phyloP scores from a whole-genome alignment of 768 basidiomycete species.

The Lactarius deliciosus region DNA sequence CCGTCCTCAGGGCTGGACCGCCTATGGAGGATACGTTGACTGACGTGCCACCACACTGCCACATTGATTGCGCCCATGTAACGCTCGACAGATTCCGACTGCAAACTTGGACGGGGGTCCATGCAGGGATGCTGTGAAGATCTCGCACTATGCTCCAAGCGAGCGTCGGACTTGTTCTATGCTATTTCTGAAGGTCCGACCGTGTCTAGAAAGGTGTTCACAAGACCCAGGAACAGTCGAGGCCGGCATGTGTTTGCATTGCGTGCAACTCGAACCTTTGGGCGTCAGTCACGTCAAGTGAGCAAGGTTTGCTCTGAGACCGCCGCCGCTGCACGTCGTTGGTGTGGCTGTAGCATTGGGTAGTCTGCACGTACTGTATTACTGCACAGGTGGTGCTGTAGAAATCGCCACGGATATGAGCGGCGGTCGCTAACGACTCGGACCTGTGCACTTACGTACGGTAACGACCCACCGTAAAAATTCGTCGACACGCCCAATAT shows the following conservation, averaged over 20 bases:
- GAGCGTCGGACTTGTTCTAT: not conserved
- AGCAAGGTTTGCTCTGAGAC: not conserved
- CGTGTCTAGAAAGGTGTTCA: not conserved
- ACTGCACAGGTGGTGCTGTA: not conserved
- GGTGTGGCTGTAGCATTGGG: not conserved
- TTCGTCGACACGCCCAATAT: not conserved
- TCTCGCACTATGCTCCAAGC: not conserved
- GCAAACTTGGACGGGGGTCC: not conserved
- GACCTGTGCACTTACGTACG: not conserved
- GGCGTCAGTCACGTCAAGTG: not conserved
- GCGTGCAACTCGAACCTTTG: not conserved
- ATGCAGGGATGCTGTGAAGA: not conserved
- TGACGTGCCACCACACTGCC: not conserved
- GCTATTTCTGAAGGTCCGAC: not conserved
- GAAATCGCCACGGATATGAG: not conserved
- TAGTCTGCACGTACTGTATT: not conserved
- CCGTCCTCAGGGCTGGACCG: not conserved
- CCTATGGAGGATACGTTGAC: too few relatives aligned
- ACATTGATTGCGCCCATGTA: not conserved
- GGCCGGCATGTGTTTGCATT: not conserved
- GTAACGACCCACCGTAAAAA: not conserved
- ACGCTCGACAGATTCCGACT: not conserved
- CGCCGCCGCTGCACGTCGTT: not conserved
- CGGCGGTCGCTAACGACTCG: not conserved
- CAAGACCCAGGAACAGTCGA: not conserved